Evolutionary conservation across 1,284 basidiomycete genomes (phyloP).

Genomic region (Hemileia vastatrix): DNA sequence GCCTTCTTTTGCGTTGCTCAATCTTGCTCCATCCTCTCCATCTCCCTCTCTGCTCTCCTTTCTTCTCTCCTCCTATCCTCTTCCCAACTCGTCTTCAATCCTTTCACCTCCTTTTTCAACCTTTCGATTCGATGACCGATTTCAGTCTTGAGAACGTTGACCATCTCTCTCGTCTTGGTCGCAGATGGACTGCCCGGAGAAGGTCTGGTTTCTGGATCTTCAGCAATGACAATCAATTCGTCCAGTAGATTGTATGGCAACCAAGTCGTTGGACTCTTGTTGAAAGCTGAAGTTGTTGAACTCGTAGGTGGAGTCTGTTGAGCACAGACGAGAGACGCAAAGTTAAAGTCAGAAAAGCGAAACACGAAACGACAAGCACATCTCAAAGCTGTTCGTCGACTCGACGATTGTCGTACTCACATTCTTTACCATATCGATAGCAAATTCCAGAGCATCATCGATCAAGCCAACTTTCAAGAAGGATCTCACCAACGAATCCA

Average conservation of each 20-base stretch:
- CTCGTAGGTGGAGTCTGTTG: conserved; percentile 55
- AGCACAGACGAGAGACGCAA: conserved; percentile 17
- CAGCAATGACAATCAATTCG: conserved; percentile 63
- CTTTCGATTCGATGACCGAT: no score
- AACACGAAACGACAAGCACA: conserved; percentile 32
- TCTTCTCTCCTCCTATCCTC: no score
- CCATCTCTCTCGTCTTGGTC: conserved; percentile 22
- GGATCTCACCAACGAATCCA: conserved; percentile 65
- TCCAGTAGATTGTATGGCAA: conserved; percentile 78
- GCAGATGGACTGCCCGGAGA: conserved; percentile 9
- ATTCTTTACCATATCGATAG: conserved; percentile 59
- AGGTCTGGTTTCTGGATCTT: conserved; percentile 46
- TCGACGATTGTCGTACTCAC: conserved; percentile 47
- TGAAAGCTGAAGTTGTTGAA: conserved; percentile 49
- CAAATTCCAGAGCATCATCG: conserved; percentile 63
- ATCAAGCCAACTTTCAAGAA: conserved; percentile 66
- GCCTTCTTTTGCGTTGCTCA: no score
- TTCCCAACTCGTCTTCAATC: no score
- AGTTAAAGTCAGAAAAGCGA: not conserved
- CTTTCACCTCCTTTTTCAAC: no score
- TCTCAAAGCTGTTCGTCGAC: no score
- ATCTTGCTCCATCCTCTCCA: no score
- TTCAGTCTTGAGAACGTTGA: conserved; percentile 2
- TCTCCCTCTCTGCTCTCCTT: no score
- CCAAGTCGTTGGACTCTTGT: conserved; percentile 57